A percentile compares a stretch with the other conserved stretches of the same genome.
phyloP scores from a whole-genome alignment of 768 basidiomycete species.

The Cystofilobasidium ferigula region DNA sequence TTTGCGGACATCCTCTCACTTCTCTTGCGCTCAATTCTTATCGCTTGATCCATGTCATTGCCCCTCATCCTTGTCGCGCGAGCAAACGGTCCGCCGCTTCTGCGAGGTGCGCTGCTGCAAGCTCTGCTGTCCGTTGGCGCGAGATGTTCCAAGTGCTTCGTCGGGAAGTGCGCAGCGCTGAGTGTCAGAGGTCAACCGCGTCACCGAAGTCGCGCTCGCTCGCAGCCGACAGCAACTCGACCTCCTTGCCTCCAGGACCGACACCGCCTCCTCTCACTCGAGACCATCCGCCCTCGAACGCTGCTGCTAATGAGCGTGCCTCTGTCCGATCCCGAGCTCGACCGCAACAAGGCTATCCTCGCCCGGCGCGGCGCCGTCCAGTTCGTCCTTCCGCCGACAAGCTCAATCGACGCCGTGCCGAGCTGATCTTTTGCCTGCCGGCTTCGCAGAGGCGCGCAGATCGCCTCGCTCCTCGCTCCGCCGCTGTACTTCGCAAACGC shows the following conservation, averaged over 20 bases:
- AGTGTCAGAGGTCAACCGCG: no score
- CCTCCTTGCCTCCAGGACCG: no score
- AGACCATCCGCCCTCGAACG: no score
- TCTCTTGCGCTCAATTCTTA: background rate
- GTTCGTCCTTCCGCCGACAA: background rate
- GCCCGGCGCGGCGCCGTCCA: background rate
- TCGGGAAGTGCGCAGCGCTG: no score
- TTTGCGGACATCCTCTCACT: background rate
- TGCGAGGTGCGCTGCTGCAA: no score
- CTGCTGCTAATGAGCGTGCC: background rate
- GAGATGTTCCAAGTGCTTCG: no score
- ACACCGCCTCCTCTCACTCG: no score
- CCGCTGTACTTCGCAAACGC: background rate
- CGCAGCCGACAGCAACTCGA: no score
- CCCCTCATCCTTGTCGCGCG: no score
- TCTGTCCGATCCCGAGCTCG: background rate
- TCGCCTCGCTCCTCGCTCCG: background rate
- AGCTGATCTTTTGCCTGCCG: background rate
- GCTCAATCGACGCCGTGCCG: background rate
- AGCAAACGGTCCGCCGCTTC: no score
- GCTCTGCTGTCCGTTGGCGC: no score
- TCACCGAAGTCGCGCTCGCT: no score
- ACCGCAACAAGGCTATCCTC: background rate
- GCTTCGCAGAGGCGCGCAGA: background rate
- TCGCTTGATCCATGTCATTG: background rate